phyloP scores from a whole-genome alignment of 768 basidiomycete genomes.

The Rhodotorula sphaerocarpa region DNA sequence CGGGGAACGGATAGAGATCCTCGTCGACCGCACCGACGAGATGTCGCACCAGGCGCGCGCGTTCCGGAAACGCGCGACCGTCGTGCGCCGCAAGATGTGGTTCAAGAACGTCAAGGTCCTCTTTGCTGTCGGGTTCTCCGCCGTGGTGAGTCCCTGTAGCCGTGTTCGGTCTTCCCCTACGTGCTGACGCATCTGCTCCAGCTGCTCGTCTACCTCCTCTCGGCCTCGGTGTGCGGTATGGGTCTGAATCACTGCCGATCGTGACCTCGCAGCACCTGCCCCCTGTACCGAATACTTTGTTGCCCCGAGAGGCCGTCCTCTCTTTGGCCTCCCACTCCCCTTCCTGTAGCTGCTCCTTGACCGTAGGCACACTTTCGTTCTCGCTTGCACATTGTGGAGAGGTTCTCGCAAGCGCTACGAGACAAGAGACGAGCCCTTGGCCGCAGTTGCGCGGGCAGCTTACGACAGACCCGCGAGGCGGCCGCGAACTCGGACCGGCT shows the following conservation, averaged over 20 bases:
- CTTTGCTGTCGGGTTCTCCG: conserved; percentile 42
- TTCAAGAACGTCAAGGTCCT: conserved; percentile 46
- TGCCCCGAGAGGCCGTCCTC: too few relatives aligned
- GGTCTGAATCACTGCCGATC: conserved; percentile 46
- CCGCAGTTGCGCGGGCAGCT: neutral
- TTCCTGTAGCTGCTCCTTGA: too few relatives aligned
- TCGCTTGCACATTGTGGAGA: too few relatives aligned
- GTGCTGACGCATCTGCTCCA: conserved; percentile 39
- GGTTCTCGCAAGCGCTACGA: too few relatives aligned
- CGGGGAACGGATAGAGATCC: conserved; percentile 88
- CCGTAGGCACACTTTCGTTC: too few relatives aligned
- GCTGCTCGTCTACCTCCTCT: conserved; percentile 70
- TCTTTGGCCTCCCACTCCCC: too few relatives aligned
- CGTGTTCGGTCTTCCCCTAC: conserved; percentile 44
- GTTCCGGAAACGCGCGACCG: conserved; percentile 49
- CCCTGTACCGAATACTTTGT: too few relatives aligned
- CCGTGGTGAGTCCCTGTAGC: conserved; percentile 41
- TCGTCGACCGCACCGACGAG: conserved; percentile 84
- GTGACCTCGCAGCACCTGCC: neutral
- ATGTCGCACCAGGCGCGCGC: conserved; percentile 91
- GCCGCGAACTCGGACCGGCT: conserved; percentile 34
- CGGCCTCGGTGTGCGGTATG: conserved; percentile 83
- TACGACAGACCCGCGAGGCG: conserved; percentile 41
- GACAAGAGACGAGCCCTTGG: too few relatives aligned
- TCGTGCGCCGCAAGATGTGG: conserved; percentile 45